phyloP scores from a whole-genome alignment of 331 rosid genomes.

The Ulmus americana region DNA sequence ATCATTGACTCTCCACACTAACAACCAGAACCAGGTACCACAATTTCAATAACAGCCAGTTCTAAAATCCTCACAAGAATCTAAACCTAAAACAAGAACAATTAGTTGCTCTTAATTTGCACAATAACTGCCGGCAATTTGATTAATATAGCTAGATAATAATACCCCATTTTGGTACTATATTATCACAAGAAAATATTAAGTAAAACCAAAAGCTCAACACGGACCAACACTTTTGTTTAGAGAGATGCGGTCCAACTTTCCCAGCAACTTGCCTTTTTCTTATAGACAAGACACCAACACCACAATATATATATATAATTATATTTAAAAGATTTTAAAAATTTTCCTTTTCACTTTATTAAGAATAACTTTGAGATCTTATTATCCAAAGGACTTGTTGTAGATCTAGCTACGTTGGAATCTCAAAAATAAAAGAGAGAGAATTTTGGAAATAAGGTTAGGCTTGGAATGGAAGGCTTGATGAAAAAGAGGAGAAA shows the following conservation, averaged over 20 bases:
- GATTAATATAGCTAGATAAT: no score
- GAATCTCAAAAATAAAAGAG: constrained; percentile 25
- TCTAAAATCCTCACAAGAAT: constrained; percentile 7
- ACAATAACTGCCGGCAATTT: no score
- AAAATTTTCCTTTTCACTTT: not conserved
- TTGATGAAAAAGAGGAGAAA: not conserved
- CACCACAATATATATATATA: not conserved
- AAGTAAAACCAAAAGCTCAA: not conserved
- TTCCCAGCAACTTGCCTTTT: not conserved
- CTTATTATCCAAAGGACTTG: constrained; percentile 21
- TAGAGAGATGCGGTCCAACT: not conserved
- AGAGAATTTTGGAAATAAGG: not conserved
- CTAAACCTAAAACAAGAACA: not conserved
- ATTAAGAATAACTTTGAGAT: not conserved
- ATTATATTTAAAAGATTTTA: not conserved
- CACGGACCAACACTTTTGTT: constrained; percentile 2
- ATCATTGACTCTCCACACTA: constrained; percentile 5
- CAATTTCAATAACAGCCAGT: constrained; percentile 11
- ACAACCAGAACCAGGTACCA: constrained; percentile 14
- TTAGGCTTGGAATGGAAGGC: constrained; percentile 40
- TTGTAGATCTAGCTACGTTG: constrained; percentile 15
- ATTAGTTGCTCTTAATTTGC: not conserved
- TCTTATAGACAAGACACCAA: not conserved
- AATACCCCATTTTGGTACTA: no score
- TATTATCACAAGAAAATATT: not conserved